phyloP scores from a whole-genome alignment of 2,329 filamentous ascomycete genomes.

The Chaetomiaceae sp. region DNA sequence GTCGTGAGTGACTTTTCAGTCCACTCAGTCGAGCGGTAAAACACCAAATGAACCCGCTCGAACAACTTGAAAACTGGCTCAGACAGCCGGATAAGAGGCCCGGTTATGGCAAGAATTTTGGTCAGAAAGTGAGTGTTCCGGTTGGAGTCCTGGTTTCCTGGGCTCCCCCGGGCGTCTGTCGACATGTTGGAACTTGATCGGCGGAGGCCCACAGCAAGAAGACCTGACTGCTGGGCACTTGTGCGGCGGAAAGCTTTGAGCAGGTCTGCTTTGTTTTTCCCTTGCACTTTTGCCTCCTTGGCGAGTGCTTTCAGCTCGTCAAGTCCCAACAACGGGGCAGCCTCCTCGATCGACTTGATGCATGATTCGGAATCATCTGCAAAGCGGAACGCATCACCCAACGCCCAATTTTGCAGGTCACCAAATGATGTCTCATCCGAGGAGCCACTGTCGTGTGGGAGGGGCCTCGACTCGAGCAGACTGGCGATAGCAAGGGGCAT shows the following conservation, averaged over 20 bases:
- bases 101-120: slow-evolving; percentile 73
- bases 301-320: slow-evolving; percentile 83
- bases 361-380: slow-evolving; percentile 70
- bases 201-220: slow-evolving; percentile 65
- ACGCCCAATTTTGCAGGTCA: slow-evolving; percentile 37
- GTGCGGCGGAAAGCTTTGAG: slow-evolving; percentile 66
- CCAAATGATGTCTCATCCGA: slow-evolving; percentile 23
- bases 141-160: slow-evolving; percentile 45
- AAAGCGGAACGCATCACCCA: slow-evolving; percentile 64
- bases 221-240: slow-evolving; percentile 68
- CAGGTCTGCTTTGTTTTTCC: slow-evolving; percentile 82
- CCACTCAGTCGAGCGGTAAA: slow-evolving; percentile 95
- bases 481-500: slow-evolving; percentile 59
- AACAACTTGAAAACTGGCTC: slow-evolving; percentile 72
- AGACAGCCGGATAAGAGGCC: slow-evolving; percentile 79
- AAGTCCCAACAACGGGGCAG: slow-evolving; percentile 72
- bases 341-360: slow-evolving; percentile 77
- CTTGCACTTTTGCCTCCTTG: slow-evolving; percentile 80
- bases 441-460: slow-evolving; percentile 43
- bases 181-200: slow-evolving; percentile 59
- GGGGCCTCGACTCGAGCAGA: slow-evolving; percentile 53
- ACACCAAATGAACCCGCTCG: slow-evolving; percentile 90
- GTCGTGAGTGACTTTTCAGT: slow-evolving; percentile 94
- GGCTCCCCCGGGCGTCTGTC: slow-evolving; percentile 39
- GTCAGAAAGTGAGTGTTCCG: slow-evolving; percentile 68